phyloP scores from a whole-genome alignment of 495 filamentous ascomycete genomes.

The Tuber microsphaerosporum region DNA sequence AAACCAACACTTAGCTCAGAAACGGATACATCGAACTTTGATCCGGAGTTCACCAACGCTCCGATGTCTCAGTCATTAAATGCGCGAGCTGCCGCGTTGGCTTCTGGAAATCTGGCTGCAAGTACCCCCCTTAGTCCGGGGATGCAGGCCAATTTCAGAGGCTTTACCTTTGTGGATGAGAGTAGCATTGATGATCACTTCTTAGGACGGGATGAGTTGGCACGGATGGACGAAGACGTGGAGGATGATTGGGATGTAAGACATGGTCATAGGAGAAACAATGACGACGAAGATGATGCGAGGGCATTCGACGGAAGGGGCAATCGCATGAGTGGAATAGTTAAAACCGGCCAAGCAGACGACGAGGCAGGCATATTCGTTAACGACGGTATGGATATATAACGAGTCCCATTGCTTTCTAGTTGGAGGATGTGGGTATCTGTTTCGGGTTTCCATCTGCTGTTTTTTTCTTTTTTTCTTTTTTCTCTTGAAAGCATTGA shows the following conservation, averaged over 20 bases:
- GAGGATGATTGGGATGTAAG: slow-evolving; percentile 50
- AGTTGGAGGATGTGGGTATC: slow-evolving; percentile 4
- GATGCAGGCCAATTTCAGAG: slow-evolving; percentile 95
- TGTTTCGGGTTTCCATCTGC: slow-evolving; percentile 6
- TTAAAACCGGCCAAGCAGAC: slow-evolving; percentile 27
- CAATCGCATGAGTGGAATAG: slow-evolving; percentile 40
- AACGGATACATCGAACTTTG: slow-evolving; percentile 94
- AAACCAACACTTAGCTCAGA: slow-evolving; percentile 94
- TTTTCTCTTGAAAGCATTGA: slow-evolving; percentile 19
- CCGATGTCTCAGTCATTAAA: slow-evolving; percentile 77
- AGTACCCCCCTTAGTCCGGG: slow-evolving; percentile 87
- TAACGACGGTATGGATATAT: slow-evolving; percentile 41
- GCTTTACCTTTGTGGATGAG: slow-evolving; percentile 97
- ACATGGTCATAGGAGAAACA: slow-evolving; percentile 32
- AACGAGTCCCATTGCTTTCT: slow-evolving; percentile 9
- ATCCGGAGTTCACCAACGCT: slow-evolving; percentile 96
- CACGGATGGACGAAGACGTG: slow-evolving; percentile 67
- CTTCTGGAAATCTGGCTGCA: slow-evolving; percentile 66
- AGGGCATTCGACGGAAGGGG: slow-evolving; percentile 20
- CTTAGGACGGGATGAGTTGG: slow-evolving; percentile 53
- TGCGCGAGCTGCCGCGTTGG: slow-evolving; percentile 71
- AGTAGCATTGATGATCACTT: slow-evolving; percentile 91
- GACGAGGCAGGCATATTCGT: slow-evolving; percentile 40
- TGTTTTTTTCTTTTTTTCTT: slow-evolving; percentile 18
- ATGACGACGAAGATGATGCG: slow-evolving; percentile 15